Evolutionary conservation across 1,139 yeast genomes (phyloP).

Genomic region (Casaregolazyma suthepensis): DNA sequence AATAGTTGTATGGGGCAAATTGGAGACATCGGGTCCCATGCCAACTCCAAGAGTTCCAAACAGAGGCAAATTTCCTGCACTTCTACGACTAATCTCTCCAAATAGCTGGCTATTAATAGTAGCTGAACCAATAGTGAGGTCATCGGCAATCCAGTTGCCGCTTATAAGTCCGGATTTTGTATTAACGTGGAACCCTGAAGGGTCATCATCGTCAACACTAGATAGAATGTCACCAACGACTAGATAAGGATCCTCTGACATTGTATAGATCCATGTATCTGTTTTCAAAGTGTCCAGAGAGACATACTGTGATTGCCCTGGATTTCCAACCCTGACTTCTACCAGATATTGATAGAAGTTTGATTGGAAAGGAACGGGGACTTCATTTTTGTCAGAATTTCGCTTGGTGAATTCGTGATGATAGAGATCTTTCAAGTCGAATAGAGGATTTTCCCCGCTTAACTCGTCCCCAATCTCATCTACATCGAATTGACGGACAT

Average conservation of each 20-base stretch:
- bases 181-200: constrained; percentile 24
- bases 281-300: constrained; percentile 44
- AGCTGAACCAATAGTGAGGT: constrained; percentile 23
- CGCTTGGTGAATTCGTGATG: neutral
- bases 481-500: neutral
- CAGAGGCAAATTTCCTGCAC: neutral
- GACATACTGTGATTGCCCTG: constrained; percentile 44
- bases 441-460: neutral
- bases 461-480: neutral
- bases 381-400: neutral
- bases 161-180: constrained; percentile 24
- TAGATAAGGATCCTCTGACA: neutral
- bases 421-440: neutral
- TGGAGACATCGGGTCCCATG: constrained; percentile 7
- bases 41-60: constrained; percentile 15
- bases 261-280: constrained; percentile 40
- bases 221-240: neutral
- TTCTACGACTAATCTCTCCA: constrained; percentile 1
- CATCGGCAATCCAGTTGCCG: constrained; percentile 47
- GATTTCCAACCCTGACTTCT: constrained; percentile 47
- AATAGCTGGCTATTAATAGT: constrained; percentile 2
- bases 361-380: neutral
- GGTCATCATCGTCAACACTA: constrained; percentile 15
- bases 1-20: constrained; percentile 31
- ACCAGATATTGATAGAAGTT: constrained; percentile 34